Percentiles rank a stretch among this genome's conserved stretches.
Evolutionary conservation across 2,329 filamentous ascomycete genomes (phyloP).

Genomic region (Ambrosiella cleistominuta): DNA sequence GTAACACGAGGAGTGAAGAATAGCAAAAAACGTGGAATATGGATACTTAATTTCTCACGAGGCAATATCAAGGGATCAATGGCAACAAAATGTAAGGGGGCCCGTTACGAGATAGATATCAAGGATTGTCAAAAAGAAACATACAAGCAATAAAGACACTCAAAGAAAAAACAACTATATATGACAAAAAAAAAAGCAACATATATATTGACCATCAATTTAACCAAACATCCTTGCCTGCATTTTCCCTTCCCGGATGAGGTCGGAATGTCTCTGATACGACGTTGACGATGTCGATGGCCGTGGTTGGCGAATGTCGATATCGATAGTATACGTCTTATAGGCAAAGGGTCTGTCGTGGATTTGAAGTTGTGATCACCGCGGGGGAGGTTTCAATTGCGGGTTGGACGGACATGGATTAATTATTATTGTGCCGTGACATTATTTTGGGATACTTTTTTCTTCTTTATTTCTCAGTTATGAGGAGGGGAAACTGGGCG

Average conservation of each 20-base stretch:
- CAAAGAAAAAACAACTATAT: too few species aligned
- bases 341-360: too few species aligned
- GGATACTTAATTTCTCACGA: neutral
- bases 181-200: too few species aligned
- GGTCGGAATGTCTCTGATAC: neutral
- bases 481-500: neutral
- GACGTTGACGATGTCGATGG: neutral
- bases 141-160: too few species aligned
- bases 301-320: neutral
- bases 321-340: too few species aligned
- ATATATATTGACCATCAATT: too few species aligned
- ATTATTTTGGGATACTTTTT: neutral
- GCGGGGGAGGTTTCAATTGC: neutral
- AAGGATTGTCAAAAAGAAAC: too few species aligned
- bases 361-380: neutral
- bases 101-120: too few species aligned
- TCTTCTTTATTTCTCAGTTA: neutral
- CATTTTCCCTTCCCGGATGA: too few species aligned
- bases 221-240: too few species aligned
- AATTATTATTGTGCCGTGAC: neutral
- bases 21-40: neutral
- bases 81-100: too few species aligned
- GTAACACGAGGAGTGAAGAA: neutral
- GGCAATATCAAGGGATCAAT: neutral
- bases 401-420: neutral